Base-by-base conservation (phyloP, 208 protist genomes). In the Endotrypanum monterogeii region DNA sequence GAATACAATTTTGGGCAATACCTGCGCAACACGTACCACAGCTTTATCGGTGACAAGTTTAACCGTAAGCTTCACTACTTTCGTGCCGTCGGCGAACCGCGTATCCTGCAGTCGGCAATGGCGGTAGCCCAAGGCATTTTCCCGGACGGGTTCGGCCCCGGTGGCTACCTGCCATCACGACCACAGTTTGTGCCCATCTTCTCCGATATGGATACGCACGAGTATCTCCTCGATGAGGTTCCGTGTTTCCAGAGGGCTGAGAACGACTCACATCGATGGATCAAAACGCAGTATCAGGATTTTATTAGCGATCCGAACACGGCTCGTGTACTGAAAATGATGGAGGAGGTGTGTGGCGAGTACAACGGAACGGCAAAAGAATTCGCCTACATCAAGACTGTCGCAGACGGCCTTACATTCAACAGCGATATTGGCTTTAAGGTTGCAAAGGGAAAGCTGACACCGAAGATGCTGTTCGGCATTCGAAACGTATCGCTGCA, bases 171-270 rank as follows among this genome's bases (percentile, higher is more conserved):
- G 60, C 91, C 91, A 12, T 78, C 79, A 1, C 85, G 85, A 3
- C 91, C 91, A 5, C 91, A 95, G 70, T 95, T 94, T 79, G 86
- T 94, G 28, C 91, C 91, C 44, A 79, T 95, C 63, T 95, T 94
- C 73, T 89, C 89, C 2, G 91, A 95, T 67, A 93, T 95, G 91
- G 86, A 94, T 77, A 92, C 88, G 56, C 91, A 95, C 72, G 91
- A 95, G 78, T 95, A 94, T 72, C 83, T 95, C 37, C 81, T 95
- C 52, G 89, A 95, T 79, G 87, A 95, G 56, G 89, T 95, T 28
- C 91, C 91, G 44, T 95, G 91, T 81, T 94, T 94, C 70, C 79
- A 84, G 57, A 87, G 88, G n/a, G 91, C 89, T 11, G 89, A 92
- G 77, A 71, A 68, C 16, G 89, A 95, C 78, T 87, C 87, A n/a